Evolutionary conservation across 345 rosid genomes (phyloP).

Genomic region (Leavenworthia alabamica): DNA sequence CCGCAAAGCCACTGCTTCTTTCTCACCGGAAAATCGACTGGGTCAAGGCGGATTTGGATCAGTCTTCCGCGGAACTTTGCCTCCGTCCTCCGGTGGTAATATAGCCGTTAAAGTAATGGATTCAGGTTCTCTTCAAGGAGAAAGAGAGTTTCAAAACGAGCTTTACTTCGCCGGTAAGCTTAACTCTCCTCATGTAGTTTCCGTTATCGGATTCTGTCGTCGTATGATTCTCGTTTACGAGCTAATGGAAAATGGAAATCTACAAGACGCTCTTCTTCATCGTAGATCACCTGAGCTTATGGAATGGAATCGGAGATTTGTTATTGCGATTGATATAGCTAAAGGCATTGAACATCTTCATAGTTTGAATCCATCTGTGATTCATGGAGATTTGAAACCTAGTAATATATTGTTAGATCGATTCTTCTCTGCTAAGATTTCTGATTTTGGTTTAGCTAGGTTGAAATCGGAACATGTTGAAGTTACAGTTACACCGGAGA

Average conservation of each 20-base stretch:
- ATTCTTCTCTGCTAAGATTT: conserved; percentile 57
- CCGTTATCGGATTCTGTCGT: conserved; percentile 74
- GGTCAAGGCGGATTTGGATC: conserved; percentile 92
- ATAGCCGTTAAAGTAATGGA: conserved; percentile 92
- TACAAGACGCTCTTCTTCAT: conserved; percentile 80
- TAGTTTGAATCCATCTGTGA: conserved; percentile 56
- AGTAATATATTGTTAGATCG: conserved; percentile 74
- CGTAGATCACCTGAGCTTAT: conserved; percentile 58
- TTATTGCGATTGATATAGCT: conserved; percentile 55
- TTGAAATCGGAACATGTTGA: conserved; percentile 42
- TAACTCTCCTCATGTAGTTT: conserved; percentile 46
- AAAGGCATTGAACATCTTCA: conserved; percentile 70
- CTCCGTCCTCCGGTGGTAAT: conserved; percentile 17
- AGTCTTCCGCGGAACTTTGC: conserved; percentile 57
- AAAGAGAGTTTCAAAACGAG: conserved; percentile 94
- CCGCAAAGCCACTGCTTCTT: conserved; percentile 52
- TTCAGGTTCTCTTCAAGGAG: conserved; percentile 85
- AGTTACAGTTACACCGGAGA: conserved; percentile 18
- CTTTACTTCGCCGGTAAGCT: conserved; percentile 66
- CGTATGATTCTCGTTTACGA: conserved; percentile 70
- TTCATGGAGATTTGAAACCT: conserved; percentile 88
- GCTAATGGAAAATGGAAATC: conserved; percentile 75
- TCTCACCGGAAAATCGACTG: conserved; percentile 46
- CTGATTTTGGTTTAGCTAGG: conserved; percentile 88
- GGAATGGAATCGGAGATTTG: conserved; percentile 58